Conservation (phyloP, 345 rosid genomes). For the Populus nigra region DNA sequence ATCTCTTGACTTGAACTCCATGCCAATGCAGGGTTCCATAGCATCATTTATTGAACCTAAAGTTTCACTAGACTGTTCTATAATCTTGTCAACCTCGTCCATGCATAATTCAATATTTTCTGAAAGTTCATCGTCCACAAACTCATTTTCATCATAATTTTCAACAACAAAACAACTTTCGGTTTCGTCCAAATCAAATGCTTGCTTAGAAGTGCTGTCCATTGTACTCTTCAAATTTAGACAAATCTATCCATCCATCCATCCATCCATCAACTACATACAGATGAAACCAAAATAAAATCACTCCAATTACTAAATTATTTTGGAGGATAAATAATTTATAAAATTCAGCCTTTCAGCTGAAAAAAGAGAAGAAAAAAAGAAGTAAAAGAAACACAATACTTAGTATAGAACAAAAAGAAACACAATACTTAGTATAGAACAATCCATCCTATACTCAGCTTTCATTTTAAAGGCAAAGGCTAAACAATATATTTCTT, state of each 20-base stretch:
- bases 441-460: no score
- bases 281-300: background rate
- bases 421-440: no score
- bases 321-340: background rate
- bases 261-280: conserved; percentile 16
- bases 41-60: conserved; percentile 12
- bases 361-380: no score
- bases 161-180: conserved; percentile 30
- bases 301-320: background rate
- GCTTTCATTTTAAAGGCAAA: no score
- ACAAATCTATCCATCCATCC: conserved; percentile 1
- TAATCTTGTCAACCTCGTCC: conserved; percentile 38
- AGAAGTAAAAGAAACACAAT: no score
- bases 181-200: conserved; percentile 38
- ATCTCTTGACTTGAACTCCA: conserved; percentile 49
- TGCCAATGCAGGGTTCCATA: conserved; percentile 35
- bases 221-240: conserved; percentile 19
- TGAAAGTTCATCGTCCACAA: conserved; percentile 32
- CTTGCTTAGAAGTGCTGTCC: conserved; percentile 38
- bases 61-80: conserved; percentile 32
- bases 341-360: no score
- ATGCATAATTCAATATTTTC: conserved; percentile 31
- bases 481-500: background rate
- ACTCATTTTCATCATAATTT: conserved; percentile 30
- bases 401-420: no score